These are phyloP conservation scores for Fusarium sp. DNA, from an alignment of 2,329 filamentous ascomycete species.

Conservation along the genomic window DNA sequence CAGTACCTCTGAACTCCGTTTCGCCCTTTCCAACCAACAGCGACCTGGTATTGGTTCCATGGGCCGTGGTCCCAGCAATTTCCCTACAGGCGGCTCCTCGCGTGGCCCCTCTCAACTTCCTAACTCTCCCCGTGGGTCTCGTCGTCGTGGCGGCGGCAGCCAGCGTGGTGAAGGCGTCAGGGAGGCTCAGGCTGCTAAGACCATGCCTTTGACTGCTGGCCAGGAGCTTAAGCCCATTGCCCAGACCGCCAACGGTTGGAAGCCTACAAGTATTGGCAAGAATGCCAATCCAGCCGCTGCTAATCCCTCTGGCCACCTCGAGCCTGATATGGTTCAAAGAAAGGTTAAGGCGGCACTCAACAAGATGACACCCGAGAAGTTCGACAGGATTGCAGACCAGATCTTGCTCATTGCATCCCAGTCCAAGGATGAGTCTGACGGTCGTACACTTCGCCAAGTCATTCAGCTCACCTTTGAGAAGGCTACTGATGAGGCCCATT, in stretches of 20 bases:
- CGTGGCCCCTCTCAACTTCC: conserved; percentile 45
- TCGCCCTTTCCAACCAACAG: conserved; percentile 65
- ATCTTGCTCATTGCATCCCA: conserved; percentile 93
- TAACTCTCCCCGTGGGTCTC: conserved; percentile 68
- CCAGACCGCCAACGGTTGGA: conserved; percentile 83
- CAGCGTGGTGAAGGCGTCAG: conserved; percentile 67
- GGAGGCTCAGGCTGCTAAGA: conserved; percentile 79
- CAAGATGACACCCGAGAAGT: conserved; percentile 99
- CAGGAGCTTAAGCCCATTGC: conserved; percentile 84
- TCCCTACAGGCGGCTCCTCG: conserved; percentile 73
- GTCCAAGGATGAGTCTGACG: conserved; percentile 94
- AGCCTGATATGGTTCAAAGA: conserved; percentile 93
- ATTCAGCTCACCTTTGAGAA: conserved; percentile 99
- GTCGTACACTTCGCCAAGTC: conserved; percentile 93
- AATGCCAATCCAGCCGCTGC: conserved; percentile 50
- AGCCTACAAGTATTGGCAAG: conserved; percentile 76
- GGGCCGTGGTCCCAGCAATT: conserved; percentile 60
- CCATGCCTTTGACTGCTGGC: conserved; percentile 90
- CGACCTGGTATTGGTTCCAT: conserved; percentile 49
- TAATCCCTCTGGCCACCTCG: conserved; percentile 69
- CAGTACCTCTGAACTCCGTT: conserved; percentile 81
- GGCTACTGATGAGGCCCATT: conserved; percentile 97
- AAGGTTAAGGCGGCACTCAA: conserved; percentile 99
- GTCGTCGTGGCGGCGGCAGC: conserved; percentile 55
- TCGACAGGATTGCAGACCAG: conserved; percentile 93